Conservation (phyloP, 768 basidiomycete genomes). For the Lactarius pseudohatsudake region DNA sequence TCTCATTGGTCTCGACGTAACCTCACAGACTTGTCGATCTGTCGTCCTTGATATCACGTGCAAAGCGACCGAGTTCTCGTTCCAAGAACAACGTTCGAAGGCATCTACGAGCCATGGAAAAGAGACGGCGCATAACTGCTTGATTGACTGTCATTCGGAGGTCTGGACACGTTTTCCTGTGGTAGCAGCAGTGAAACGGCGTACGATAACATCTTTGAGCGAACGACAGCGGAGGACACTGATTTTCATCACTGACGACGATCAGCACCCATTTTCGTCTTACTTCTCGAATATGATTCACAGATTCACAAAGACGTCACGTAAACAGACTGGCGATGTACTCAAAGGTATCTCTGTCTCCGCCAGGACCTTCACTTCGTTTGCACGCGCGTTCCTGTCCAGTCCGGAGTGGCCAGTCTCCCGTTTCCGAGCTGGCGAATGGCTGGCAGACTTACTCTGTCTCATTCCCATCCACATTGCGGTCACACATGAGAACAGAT, state of each 20-base stretch:
- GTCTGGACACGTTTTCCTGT: constrained; percentile 23
- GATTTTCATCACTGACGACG: constrained; percentile 45
- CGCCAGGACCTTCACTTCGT: constrained; percentile 35
- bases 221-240: constrained; percentile 39
- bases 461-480: constrained; percentile 67
- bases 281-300: constrained; percentile 49
- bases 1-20: constrained; percentile 42
- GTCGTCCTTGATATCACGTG: constrained; percentile 51
- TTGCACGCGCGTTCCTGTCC: constrained; percentile 27
- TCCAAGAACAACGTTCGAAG: constrained; percentile 44
- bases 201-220: constrained; percentile 24
- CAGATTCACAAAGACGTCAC: constrained; percentile 48
- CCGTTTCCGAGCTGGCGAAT: constrained; percentile 52
- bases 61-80: constrained; percentile 56
- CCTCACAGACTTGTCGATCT: constrained; percentile 40
- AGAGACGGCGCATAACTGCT: constrained; percentile 42
- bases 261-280: constrained; percentile 38
- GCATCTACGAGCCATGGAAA: constrained; percentile 25
- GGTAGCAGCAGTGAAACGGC: constrained; percentile 12
- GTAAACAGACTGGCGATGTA: constrained; percentile 51
- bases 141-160: constrained; percentile 17
- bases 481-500: constrained; percentile 57
- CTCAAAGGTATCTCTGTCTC: constrained; percentile 42
- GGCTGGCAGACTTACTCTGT: constrained; percentile 60
- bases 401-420: constrained; percentile 35